Base-by-base conservation (phyloP, 768 basidiomycete genomes). In the Lactarius indigo region DNA sequence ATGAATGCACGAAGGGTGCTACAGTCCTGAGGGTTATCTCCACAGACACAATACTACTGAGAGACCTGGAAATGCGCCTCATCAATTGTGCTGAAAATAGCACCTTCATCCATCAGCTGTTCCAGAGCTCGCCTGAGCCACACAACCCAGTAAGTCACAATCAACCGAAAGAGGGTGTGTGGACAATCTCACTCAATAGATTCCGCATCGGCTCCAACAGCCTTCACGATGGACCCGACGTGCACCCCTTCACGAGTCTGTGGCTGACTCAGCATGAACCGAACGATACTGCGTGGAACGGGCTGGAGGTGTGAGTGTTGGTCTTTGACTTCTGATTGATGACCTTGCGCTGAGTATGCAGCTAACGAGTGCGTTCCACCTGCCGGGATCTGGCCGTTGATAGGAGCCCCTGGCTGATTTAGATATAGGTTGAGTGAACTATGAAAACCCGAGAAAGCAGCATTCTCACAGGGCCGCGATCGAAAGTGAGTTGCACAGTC, bases 41-140 rank as follows among this genome's bases (percentile, higher is more conserved):
- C 31, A 17, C 35, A 31, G 26, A 57, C 26, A 30, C 26, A 8
- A 61, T 58, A 26, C 41, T 68, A 78, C 31, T 69, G 60, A 10
- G 85, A 85, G 55, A 90, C 74, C 41, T 82, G 78, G 75, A 87
- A 90, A 72, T 92, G 91, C n/a, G 84, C 89, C 68, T 94, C 92
- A 72, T 94, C 89, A 47, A 87, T 84, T 0, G 92, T 92, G 62
- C 85, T 89, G 76, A 84, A 98, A 64, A 96, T 81, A 69, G 84
- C 77, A 0, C 95, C 95, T 0, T 91, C 88, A 61, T 89, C 87
- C 82, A 93, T 88, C 61, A 98, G 81, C 60, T 77, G 76, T 70
- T 95, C 91, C 69, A 96, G 78, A 7, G 90, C 90, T 54, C 84
- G 79, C 73, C 93, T 92, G 66, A 47, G 26, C 35, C 47, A 50